Conservation (phyloP, 2,329 filamentous ascomycete species). For the Sodiomyces alkalinus region DNA sequence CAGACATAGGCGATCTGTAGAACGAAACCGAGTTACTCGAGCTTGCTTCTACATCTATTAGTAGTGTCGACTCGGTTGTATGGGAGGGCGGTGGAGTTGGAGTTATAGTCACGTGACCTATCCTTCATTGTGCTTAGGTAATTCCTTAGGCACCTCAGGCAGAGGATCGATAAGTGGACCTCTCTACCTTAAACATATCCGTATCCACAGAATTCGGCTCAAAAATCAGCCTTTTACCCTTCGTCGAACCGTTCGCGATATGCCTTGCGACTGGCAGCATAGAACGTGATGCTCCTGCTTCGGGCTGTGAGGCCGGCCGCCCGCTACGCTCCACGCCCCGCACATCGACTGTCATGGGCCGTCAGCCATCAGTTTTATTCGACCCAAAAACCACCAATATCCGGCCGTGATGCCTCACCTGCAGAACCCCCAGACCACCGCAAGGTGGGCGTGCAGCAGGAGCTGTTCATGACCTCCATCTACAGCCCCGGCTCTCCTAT, state of each 20-base stretch:
- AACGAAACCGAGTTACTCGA: no score
- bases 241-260: not conserved
- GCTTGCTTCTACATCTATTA: no score
- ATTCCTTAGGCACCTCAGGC: no score
- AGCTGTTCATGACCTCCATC: constrained; percentile 62
- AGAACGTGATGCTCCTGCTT: constrained; percentile 12
- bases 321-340: constrained; percentile 2
- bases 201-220: no score
- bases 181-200: no score
- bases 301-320: constrained; percentile 9
- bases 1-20: no score
- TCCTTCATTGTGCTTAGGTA: no score
- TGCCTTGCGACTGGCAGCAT: constrained; percentile 2
- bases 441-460: constrained; percentile 46
- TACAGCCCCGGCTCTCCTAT: constrained; percentile 80
- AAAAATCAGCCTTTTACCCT: no score
- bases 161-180: no score
- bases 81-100: no score
- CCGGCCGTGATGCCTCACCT: constrained; percentile 1
- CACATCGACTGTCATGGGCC: not conserved
- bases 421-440: constrained; percentile 40
- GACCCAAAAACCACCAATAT: constrained; percentile 2
- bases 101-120: no score
- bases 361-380: constrained; percentile 4
- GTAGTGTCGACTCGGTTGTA: no score